These are phyloP conservation scores for Torulaspora maleeae DNA, from an alignment of 805 yeast species.

Conservation along the genomic window DNA sequence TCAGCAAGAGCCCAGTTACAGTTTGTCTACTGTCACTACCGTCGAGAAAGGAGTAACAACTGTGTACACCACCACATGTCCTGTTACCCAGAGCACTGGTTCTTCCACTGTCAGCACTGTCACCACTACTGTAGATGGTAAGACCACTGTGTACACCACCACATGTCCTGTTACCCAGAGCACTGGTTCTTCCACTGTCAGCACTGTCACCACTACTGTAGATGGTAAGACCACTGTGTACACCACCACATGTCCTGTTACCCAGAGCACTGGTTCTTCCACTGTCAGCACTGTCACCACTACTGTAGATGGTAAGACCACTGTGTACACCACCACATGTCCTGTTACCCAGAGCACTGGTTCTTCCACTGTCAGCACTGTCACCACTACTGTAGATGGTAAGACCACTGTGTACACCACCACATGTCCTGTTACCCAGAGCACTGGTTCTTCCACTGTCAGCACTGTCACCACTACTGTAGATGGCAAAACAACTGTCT, in stretches of 20 bases:
- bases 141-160: slow-evolving; percentile 2
- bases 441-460: too few species aligned
- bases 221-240: not conserved
- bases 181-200: too few species aligned
- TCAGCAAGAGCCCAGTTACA: too few species aligned
- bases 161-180: slow-evolving; percentile 3
- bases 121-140: not conserved
- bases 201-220: not conserved
- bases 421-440: too few species aligned
- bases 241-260: not conserved
- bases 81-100: too few species aligned
- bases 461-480: too few species aligned
- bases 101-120: not conserved
- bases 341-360: slow-evolving; percentile 3
- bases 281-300: slow-evolving; percentile 7
- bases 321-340: slow-evolving; percentile 2
- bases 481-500: too few species aligned
- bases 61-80: too few species aligned
- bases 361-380: slow-evolving; percentile 1
- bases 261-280: not conserved
- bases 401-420: too few species aligned
- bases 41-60: too few species aligned
- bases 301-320: slow-evolving; percentile 1
- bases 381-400: slow-evolving; percentile 1
- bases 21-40: too few species aligned